Conservation (phyloP, 192 early-diverging fungal genomes). For the Ramicandelaber brevisporus region DNA sequence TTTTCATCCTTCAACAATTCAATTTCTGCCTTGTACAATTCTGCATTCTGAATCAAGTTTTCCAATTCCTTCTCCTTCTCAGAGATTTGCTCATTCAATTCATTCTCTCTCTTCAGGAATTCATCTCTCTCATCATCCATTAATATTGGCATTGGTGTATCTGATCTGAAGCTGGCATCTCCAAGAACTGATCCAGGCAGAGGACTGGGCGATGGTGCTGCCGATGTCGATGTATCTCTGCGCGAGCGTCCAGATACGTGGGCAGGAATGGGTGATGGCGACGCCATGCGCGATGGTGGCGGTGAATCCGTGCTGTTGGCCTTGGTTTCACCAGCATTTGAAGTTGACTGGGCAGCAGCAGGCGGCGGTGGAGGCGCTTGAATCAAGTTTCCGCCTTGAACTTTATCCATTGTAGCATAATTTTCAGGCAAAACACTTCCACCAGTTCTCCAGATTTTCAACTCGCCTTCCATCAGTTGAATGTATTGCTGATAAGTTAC, state of each 20-base stretch:
- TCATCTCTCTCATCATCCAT: constrained; percentile 84
- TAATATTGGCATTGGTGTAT: constrained; percentile 50
- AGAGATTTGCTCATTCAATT: constrained; percentile 75
- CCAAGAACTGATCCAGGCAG: constrained; percentile 18
- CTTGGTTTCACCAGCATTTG: constrained; percentile 2
- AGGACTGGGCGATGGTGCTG: too few relatives aligned
- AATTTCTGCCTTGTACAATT: constrained; percentile 48
- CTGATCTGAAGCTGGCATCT: constrained; percentile 14
- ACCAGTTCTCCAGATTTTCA: constrained; percentile 71
- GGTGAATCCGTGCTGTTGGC: constrained; percentile 3
- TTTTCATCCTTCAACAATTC: constrained; percentile 35
- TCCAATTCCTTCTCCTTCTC: constrained; percentile 74
- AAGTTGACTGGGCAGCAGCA: constrained; percentile 9
- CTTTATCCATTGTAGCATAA: constrained; percentile 19
- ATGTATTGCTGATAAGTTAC: constrained; percentile 65
- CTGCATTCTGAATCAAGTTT: constrained; percentile 22
- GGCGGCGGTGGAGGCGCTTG: constrained; percentile 4
- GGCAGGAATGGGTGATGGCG: too few relatives aligned
- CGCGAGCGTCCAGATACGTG: too few relatives aligned
- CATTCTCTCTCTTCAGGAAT: constrained; percentile 85
- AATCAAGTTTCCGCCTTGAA: constrained; percentile 6
- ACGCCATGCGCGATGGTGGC: too few relatives aligned
- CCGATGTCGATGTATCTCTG: too few relatives aligned
- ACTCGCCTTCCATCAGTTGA: constrained; percentile 62
- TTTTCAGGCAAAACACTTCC: constrained; percentile 29